A percentile compares a stretch with the other conserved stretches of the same genome.
Conservation (phyloP, 2,329 filamentous ascomycete species). For the Nemania sp. region DNA sequence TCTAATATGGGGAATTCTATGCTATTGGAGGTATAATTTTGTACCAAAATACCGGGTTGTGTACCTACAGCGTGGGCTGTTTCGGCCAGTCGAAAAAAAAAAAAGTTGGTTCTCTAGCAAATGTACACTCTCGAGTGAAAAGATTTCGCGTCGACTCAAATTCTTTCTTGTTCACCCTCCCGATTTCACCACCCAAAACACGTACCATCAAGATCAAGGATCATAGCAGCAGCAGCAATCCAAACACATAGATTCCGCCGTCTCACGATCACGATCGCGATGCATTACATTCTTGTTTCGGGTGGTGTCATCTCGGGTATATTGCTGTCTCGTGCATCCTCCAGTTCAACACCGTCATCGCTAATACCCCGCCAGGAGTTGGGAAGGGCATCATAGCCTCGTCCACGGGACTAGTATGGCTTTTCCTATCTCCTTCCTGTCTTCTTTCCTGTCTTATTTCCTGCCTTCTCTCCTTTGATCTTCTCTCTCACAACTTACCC, state of each 20-base stretch:
- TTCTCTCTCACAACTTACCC: neutral
- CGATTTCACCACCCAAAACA: slow-evolving; percentile 37
- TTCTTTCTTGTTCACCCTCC: slow-evolving; percentile 19
- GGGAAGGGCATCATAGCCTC: slow-evolving; percentile 47
- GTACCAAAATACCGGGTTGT: neutral
- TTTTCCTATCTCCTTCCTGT: neutral
- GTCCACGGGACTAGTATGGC: slow-evolving; percentile 33
- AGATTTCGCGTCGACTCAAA: slow-evolving; percentile 29
- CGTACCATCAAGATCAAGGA: slow-evolving; percentile 19
- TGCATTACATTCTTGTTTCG: slow-evolving; percentile 86
- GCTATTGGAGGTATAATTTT: neutral
- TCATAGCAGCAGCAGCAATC: slow-evolving; percentile 25
- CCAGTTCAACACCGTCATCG: slow-evolving; percentile 22
- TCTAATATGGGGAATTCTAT: neutral
- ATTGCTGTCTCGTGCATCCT: slow-evolving; percentile 29
- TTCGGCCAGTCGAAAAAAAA: slow-evolving; percentile 6
- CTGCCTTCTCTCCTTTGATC: neutral
- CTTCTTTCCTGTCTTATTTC: neutral
- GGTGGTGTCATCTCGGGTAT: slow-evolving; percentile 68
- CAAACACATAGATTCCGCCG: neutral
- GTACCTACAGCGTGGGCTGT: neutral
- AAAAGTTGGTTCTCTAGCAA: slow-evolving; percentile 30
- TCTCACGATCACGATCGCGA: slow-evolving; percentile 57
- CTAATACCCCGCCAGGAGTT: slow-evolving; percentile 39
- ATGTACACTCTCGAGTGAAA: slow-evolving; percentile 13